Conservation (phyloP, 176 grass and related monocot species). For the Carex scoparia region DNA sequence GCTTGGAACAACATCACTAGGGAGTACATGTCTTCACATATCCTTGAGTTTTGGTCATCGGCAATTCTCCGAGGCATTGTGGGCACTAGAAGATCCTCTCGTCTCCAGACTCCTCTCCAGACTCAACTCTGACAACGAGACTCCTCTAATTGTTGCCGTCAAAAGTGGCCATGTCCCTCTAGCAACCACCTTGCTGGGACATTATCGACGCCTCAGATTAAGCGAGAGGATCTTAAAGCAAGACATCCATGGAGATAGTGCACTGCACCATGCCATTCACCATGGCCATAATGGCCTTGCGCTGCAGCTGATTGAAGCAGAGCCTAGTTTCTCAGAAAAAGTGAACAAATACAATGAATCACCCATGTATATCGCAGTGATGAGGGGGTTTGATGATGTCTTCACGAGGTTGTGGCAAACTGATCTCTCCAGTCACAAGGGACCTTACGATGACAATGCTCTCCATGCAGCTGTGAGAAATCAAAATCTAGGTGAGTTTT, state of each 20-base stretch:
- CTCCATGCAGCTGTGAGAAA: constrained; percentile 18
- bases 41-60: too few species aligned
- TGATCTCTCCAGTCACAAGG: background rate
- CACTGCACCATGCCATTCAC: constrained; percentile 6
- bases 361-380: background rate
- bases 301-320: background rate
- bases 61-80: too few species aligned
- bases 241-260: background rate
- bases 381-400: background rate
- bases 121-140: too few species aligned
- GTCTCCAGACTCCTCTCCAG: too few species aligned
- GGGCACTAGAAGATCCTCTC: too few species aligned
- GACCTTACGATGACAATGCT: background rate
- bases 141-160: too few species aligned
- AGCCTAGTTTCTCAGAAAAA: background rate
- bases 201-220: too few species aligned
- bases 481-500: constrained; percentile 4
- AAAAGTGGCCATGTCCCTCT: too few species aligned
- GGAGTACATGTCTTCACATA: too few species aligned
- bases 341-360: background rate
- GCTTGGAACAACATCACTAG: too few species aligned
- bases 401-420: background rate
- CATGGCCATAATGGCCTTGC: background rate
- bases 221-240: too few species aligned
- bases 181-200: too few species aligned